Evolutionary conservation across 176 grass and related monocot species (phyloP).

Genomic region (Urochloa ruziziensis): DNA sequence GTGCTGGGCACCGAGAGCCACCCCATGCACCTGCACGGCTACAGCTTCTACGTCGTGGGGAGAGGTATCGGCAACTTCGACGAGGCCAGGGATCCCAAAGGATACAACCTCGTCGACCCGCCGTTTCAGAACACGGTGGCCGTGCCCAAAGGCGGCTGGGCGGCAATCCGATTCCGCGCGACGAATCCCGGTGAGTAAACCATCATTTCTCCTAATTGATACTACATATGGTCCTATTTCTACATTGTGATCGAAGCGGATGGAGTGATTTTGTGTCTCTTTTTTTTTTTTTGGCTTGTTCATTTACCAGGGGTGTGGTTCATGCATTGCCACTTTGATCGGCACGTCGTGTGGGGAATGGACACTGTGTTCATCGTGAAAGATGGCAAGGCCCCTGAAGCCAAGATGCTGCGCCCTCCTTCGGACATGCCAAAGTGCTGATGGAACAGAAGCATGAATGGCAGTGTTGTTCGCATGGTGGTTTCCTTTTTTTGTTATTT

Average conservation of each 20-base stretch:
- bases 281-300: too few species aligned
- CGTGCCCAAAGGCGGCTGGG: conserved; percentile 51
- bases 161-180: conserved; percentile 50
- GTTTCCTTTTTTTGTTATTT: too few species aligned
- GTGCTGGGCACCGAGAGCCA: conserved; percentile 62
- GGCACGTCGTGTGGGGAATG: conserved; percentile 59
- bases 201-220: too few species aligned
- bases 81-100: background rate
- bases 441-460: background rate
- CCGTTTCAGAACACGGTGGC: conserved; percentile 53
- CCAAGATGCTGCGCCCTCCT: conserved; percentile 39
- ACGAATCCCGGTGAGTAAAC: conserved; percentile 47
- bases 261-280: too few species aligned
- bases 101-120: conserved; percentile 58
- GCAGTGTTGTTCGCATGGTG: too few species aligned
- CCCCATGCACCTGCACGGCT: conserved; percentile 68
- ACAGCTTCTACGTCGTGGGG: conserved; percentile 57
- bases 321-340: conserved; percentile 72
- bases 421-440: conserved; percentile 55
- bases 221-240: too few species aligned
- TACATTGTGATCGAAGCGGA: too few species aligned
- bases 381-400: background rate
- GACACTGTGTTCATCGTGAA: conserved; percentile 62
- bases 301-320: conserved; percentile 52
- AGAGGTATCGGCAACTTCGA: conserved; percentile 54